Base-by-base conservation (phyloP, 129 eudicot genomes). In the Chrysanthemum makinoi region DNA sequence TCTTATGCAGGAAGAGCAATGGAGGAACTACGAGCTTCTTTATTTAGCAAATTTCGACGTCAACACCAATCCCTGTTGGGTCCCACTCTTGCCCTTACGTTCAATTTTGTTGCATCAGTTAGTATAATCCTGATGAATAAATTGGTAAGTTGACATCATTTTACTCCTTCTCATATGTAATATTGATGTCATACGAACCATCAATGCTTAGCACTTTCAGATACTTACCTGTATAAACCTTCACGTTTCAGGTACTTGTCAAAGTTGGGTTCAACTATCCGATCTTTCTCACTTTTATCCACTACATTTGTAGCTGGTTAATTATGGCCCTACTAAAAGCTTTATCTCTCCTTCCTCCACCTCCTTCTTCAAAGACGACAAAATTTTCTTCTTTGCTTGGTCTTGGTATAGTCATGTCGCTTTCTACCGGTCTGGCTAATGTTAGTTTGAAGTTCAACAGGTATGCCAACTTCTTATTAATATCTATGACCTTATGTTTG, bases 361-460 rank as follows among this genome's bases (percentile, higher is more conserved):
- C 98, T 28, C 85, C 95, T 33, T 85, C 98, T 11, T 75, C 95
- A 63, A 93, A 89, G 66, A 60, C 98, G n/a, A 74, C 91, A 53
- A 87, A 87, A 60, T 87, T 72, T 77, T 93, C 92, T 67, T 83
- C 92, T 1, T 79, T 93, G 77, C 75, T 89, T 47, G 83, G 87
- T 69, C 96, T 93, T 62, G 96, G 88, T 74, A 75, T 93, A 2
- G 98, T 93, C 55, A 93, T 93, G 98, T 89, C 96, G 18, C 90
- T 93, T 15, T 93, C 98, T 24, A 93, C 96, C 6, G 98, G 98
- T 51, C 90, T 93, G 64, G 98, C 98, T 62, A 93, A 93, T 77
- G 96, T 93, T 33, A 93, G 98, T 85, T 83, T 93, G 75, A 93
- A 93, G 84, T 93, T 78, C 74, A 93, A 93, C 80, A 93, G 98